Percentiles rank a stretch among this genome's conserved stretches.
Evolutionary conservation across 768 basidiomycete species (phyloP).

Genomic region (Leccinum variicolor): DNA sequence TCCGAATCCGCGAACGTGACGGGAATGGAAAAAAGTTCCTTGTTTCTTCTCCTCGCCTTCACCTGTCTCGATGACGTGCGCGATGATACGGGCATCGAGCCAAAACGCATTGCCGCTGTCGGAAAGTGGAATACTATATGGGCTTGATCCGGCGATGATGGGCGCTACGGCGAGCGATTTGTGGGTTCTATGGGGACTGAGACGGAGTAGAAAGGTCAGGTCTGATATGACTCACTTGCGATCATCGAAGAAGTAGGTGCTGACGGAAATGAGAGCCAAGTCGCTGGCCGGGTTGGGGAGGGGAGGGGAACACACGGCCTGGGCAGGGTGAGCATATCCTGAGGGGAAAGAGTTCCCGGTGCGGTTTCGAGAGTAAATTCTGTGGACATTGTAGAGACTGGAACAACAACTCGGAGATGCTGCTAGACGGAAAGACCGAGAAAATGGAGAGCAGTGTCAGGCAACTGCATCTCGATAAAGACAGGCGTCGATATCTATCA

Average conservation of each 20-base stretch:
- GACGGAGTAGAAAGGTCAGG: not conserved
- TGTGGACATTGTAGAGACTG: conserved; percentile 27
- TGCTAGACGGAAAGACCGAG: conserved; percentile 53
- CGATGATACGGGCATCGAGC: conserved; percentile 69
- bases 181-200: conserved; percentile 49
- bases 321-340: conserved; percentile 64
- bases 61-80: conserved; percentile 54
- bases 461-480: not conserved
- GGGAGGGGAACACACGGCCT: conserved; percentile 68
- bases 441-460: conserved; percentile 29
- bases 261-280: conserved; percentile 62
- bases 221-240: conserved; percentile 55
- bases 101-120: conserved; percentile 78
- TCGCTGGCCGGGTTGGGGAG: conserved; percentile 59
- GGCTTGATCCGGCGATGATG: conserved; percentile 46
- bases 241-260: conserved; percentile 68
- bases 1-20: conserved; percentile 40
- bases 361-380: conserved; percentile 61
- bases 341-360: conserved; percentile 61
- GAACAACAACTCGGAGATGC: conserved; percentile 33
- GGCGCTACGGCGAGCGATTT: conserved; percentile 64
- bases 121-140: conserved; percentile 56
- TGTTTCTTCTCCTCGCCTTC: conserved; percentile 44
- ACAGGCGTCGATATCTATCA: not conserved
- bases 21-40: conserved; percentile 59